Conservation (phyloP, 139 green algal genomes). For the Pleodorina starrii region DNA sequence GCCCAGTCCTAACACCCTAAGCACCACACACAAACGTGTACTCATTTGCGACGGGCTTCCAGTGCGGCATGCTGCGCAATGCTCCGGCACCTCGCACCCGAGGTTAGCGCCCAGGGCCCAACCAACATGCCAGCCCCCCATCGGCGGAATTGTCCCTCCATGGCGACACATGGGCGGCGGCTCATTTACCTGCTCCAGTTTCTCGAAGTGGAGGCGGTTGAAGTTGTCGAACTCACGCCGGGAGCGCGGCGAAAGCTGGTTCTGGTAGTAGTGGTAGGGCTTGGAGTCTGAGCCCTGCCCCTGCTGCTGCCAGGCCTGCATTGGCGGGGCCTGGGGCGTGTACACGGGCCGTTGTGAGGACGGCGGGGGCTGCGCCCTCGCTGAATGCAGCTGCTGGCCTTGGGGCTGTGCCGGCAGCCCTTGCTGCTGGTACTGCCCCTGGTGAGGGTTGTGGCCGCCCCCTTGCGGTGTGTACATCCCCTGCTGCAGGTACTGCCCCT, state of each 20-base stretch:
- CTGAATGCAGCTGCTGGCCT: neutral
- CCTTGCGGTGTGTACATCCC: neutral
- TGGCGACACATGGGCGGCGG: too few species aligned
- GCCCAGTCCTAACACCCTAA: too few species aligned
- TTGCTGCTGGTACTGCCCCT: conserved; percentile 20
- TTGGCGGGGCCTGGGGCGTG: neutral
- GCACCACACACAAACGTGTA: too few species aligned
- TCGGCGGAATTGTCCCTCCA: too few species aligned
- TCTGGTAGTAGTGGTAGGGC: conserved; percentile 50
- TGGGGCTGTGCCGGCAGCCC: neutral
- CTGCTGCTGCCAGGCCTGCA: neutral
- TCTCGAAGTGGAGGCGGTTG: conserved; percentile 39
- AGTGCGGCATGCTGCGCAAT: too few species aligned
- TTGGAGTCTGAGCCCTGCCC: neutral
- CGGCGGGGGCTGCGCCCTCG: neutral
- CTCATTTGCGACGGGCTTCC: too few species aligned
- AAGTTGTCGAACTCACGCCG: conserved; percentile 31
- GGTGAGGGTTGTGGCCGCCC: too few species aligned
- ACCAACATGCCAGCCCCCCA: too few species aligned
- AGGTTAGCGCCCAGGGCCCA: too few species aligned
- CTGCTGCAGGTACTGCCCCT: neutral
- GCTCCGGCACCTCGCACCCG: too few species aligned
- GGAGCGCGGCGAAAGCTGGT: conserved; percentile 27
- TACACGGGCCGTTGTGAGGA: neutral
- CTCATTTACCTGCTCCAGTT: conserved; percentile 26